Percentiles rank a stretch among this genome's conserved stretches.
These are phyloP conservation scores for Alternaria ventricosa DNA, from an alignment of 2,329 filamentous ascomycete genomes.

Conservation along the genomic window DNA sequence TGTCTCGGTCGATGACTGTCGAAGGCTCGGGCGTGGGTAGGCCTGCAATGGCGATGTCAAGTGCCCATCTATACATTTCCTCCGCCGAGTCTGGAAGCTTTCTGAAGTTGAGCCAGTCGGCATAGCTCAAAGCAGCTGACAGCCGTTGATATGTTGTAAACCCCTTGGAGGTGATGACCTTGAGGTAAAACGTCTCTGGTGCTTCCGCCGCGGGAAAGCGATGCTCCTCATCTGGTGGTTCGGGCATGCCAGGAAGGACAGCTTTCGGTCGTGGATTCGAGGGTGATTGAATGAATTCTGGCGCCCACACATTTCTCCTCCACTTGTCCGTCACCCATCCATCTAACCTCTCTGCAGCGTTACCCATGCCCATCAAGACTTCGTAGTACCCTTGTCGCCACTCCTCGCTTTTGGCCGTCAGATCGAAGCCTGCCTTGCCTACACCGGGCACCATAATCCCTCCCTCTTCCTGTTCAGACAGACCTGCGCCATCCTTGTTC, in stretches of 20 bases:
- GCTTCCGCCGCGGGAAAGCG: conserved; percentile 69
- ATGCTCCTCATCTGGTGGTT: conserved; percentile 76
- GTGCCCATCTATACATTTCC: conserved; percentile 75
- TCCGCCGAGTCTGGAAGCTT: conserved; percentile 68
- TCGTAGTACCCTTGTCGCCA: conserved; percentile 90
- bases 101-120: conserved; percentile 84
- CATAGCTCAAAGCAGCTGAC: conserved; percentile 82
- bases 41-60: conserved; percentile 73
- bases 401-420: conserved; percentile 76
- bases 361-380: conserved; percentile 76
- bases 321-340: conserved; percentile 75
- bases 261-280: conserved; percentile 83
- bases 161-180: conserved; percentile 79
- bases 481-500: conserved; percentile 69
- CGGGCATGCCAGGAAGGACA: conserved; percentile 67
- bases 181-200: conserved; percentile 80
- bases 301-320: conserved; percentile 68
- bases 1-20: conserved; percentile 65
- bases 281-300: conserved; percentile 77
- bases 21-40: conserved; percentile 51
- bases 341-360: conserved; percentile 80
- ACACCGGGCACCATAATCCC: conserved; percentile 49
- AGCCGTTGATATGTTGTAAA: conserved; percentile 80
- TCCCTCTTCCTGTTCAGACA: conserved; percentile 64
- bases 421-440: conserved; percentile 66